Conservation (phyloP, 176 grass and related monocot genomes). For the Poa annua region DNA sequence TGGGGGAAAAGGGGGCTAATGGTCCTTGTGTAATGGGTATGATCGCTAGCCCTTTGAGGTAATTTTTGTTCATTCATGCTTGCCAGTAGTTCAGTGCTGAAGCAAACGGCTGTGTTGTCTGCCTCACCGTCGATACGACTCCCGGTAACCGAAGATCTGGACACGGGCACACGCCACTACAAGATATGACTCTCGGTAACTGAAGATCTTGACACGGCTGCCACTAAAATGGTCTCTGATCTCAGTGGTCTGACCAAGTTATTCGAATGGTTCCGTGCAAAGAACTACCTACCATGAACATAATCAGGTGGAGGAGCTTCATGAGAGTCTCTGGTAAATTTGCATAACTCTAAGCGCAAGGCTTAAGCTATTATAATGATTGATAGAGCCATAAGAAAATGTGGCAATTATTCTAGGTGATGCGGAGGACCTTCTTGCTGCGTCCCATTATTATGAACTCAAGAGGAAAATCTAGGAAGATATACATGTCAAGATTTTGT, state of each 20-base stretch:
- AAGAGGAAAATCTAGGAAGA: background rate
- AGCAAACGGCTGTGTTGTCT: background rate
- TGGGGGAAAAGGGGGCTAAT: no score
- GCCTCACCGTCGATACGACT: no score
- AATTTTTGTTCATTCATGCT: no score
- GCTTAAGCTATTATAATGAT: background rate
- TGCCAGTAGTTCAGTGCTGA: no score
- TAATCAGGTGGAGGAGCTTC: background rate
- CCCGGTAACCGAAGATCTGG: no score
- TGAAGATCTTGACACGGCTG: no score
- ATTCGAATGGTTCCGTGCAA: background rate
- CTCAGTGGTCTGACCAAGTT: background rate
- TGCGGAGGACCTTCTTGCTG: background rate
- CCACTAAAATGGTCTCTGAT: background rate
- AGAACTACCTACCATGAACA: background rate
- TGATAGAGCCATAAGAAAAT: background rate
- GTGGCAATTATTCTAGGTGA: background rate
- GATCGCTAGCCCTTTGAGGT: no score
- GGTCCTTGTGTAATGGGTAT: no score
- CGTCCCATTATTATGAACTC: background rate
- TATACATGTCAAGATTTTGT: background rate
- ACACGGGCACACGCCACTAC: no score
- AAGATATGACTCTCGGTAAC: no score
- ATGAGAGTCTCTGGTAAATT: background rate
- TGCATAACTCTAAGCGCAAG: background rate